Base-by-base conservation (phyloP, 1,139 yeast genomes). In the Hanseniaspora gamundiae region DNA sequence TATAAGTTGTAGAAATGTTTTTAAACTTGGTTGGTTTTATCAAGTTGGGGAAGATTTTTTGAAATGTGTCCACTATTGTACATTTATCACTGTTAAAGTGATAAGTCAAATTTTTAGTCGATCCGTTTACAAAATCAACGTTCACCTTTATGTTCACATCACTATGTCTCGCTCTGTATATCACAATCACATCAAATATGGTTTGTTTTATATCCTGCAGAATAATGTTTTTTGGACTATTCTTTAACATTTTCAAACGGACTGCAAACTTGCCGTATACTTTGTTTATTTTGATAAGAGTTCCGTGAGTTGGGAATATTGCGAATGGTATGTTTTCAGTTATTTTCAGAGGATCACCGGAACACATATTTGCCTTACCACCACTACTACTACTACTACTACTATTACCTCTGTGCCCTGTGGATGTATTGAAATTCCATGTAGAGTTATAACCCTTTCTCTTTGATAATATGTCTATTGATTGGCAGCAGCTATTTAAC, bases 1-100 rank as follows among this genome's bases (percentile, higher is more conserved):
- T 54, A 42, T 52, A 64, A 17, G 24, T 33, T 33, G 36, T 33
- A 10, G 36, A 33, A 17, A 33, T 9, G 2, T 33, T 33, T 19
- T 33, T 33, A 8, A 33, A 33, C n/a, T 17, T n/a, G 10, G 10
- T 17, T 17, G 36, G 7, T 9, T 33, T 17, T 13, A 33, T 11
- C 7, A 33, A 17, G 10, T 33, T 33, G 7, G 36, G 36, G 22
- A 33, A 33, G 19, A 33, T 11, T 19, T 17, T 33, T 19, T 17
- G 22, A 33, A 33, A 17, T 2, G 11, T 17, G 9, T 33, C 21
- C 2, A 19, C 11, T 6, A 10, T 13, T 4, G 35, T 8, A 30
- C 4, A 30, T n/a, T 30, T 8, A 5, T 19, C 16, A 9, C 9
- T 10, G 19, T 9, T 13, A 33, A 33, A 33, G 10, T 17, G n/a